Percentiles rank a stretch among this genome's conserved stretches.
These are phyloP conservation scores for Pythium periplocum DNA, from an alignment of 352 stramenopile species.

Conservation along the genomic window DNA sequence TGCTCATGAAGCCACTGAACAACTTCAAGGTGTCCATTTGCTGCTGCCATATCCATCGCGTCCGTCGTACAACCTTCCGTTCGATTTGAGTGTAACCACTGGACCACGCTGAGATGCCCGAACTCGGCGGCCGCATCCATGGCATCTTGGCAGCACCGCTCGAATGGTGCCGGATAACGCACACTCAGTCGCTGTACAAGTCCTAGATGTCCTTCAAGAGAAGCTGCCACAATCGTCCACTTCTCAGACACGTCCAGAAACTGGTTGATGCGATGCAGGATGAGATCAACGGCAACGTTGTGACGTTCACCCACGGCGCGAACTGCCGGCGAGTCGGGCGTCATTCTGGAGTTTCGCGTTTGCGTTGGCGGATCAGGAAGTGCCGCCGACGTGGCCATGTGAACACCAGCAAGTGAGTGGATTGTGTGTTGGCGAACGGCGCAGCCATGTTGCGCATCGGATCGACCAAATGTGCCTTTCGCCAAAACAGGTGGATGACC, in stretches of 20 bases:
- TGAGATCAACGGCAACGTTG: slow-evolving; percentile 34
- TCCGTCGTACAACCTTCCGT: slow-evolving; percentile 56
- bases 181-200: slow-evolving; percentile 43
- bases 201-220: slow-evolving; percentile 40
- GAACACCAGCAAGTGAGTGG: too few relatives aligned
- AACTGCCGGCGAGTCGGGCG: slow-evolving; percentile 35
- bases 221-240: slow-evolving; percentile 50
- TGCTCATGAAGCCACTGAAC: slow-evolving; percentile 63
- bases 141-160: slow-evolving; percentile 43
- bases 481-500: too few relatives aligned
- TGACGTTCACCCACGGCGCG: slow-evolving; percentile 40
- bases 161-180: slow-evolving; percentile 27
- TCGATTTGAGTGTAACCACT: slow-evolving; percentile 45
- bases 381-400: too few relatives aligned
- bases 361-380: too few relatives aligned
- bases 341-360: too few relatives aligned
- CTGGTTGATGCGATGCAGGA: slow-evolving; percentile 38
- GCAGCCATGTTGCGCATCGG: too few relatives aligned
- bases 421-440: too few relatives aligned
- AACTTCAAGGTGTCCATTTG: slow-evolving; percentile 43
- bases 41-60: slow-evolving; percentile 59
- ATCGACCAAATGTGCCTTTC: too few relatives aligned
- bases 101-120: slow-evolving; percentile 47
- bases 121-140: slow-evolving; percentile 68
- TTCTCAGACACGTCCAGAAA: slow-evolving; percentile 49